Base-by-base conservation (phyloP, 2,329 filamentous ascomycete species). In the Ramichloridium luteum region DNA sequence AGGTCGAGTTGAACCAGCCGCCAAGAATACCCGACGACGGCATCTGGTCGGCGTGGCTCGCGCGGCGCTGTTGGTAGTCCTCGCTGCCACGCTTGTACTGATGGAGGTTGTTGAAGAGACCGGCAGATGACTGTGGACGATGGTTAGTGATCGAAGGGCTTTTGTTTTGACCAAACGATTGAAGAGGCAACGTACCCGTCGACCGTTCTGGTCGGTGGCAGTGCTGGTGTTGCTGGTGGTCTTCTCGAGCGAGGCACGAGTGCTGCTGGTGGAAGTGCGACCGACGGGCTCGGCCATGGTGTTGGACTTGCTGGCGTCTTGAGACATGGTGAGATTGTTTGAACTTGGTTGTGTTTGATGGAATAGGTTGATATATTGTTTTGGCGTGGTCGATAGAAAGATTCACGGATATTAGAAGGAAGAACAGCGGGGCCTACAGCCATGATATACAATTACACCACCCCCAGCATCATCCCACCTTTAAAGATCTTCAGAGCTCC, bases 291-390 rank as follows among this genome's bases (percentile, higher is more conserved):
- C 20, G 20, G 20, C 8, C n/a, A n/a, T 8, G 20, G n/a, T n/a
- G n/a, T 8, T 8, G 20, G 20, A 8, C 8, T 23, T 23, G 20
- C n/a, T 23, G 8, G 20, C 8, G 8, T 8, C 8, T 8, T 8
- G n/a, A 23, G 20, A 23, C 20, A 23, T 23, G 20, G 20, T 23
- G 20, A n/a, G n/a, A n/a, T n/a, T n/a, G n/a, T n/a, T n/a, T n/a
- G n/a, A n/a, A n/a, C n/a, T n/a, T n/a, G n/a, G n/a, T n/a, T n/a
- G n/a, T n/a, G n/a, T n/a, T n/a, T n/a, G n/a, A n/a, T n/a, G n/a
- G n/a, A n/a, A n/a, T n/a, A n/a, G n/a, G n/a, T n/a, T n/a, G n/a
- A n/a, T n/a, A n/a, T n/a, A n/a, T n/a, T n/a, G n/a, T n/a, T n/a
- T n/a, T n/a, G n/a, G n/a, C n/a, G n/a, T n/a, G n/a, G n/a, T n/a